A percentile compares a stretch with the other conserved stretches of the same genome.
These are phyloP conservation scores for Prototheca wickerhamii DNA, from an alignment of 163 green algal genomes.

Conservation along the genomic window DNA sequence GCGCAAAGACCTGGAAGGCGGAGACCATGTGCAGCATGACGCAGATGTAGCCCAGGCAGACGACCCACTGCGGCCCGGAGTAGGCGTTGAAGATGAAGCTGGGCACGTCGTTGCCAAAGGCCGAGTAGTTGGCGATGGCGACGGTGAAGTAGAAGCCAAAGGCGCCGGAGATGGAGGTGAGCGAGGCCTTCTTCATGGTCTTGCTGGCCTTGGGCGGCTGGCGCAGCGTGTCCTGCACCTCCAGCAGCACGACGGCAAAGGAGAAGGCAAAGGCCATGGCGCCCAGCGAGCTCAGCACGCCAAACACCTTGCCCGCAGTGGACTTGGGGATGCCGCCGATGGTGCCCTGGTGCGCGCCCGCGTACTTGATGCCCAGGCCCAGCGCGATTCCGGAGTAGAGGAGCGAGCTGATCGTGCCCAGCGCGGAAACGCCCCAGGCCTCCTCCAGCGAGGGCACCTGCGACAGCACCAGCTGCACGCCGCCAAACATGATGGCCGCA, in stretches of 20 bases:
- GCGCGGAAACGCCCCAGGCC: slow-evolving; percentile 29
- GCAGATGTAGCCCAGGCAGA: slow-evolving; percentile 19
- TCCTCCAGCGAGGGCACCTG: slow-evolving; percentile 23
- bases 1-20: slow-evolving; percentile 11
- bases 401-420: slow-evolving; percentile 32
- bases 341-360: slow-evolving; percentile 7
- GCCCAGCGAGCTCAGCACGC: slow-evolving; percentile 34
- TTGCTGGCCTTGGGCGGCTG: slow-evolving; percentile 13
- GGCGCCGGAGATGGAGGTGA: background rate
- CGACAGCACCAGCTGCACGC: background rate
- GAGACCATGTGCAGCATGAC: slow-evolving; percentile 30
- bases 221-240: slow-evolving; percentile 35
- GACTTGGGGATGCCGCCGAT: slow-evolving; percentile 5
- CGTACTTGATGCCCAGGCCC: slow-evolving; percentile 19
- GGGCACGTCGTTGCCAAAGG: slow-evolving; percentile 11
- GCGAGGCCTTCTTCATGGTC: slow-evolving; percentile 4
- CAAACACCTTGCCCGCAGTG: slow-evolving; percentile 27
- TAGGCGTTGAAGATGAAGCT: slow-evolving; percentile 1
- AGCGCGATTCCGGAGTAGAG: slow-evolving; percentile 26
- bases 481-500: background rate
- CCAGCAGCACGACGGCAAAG: slow-evolving; percentile 28
- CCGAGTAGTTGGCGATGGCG: slow-evolving; percentile 1
- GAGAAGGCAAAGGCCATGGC: slow-evolving; percentile 32
- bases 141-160: slow-evolving; percentile 15
- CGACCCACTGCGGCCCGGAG: slow-evolving; percentile 13